Conservation (phyloP, 2,329 filamentous ascomycete species). For the Cladobotryum protrusum region DNA sequence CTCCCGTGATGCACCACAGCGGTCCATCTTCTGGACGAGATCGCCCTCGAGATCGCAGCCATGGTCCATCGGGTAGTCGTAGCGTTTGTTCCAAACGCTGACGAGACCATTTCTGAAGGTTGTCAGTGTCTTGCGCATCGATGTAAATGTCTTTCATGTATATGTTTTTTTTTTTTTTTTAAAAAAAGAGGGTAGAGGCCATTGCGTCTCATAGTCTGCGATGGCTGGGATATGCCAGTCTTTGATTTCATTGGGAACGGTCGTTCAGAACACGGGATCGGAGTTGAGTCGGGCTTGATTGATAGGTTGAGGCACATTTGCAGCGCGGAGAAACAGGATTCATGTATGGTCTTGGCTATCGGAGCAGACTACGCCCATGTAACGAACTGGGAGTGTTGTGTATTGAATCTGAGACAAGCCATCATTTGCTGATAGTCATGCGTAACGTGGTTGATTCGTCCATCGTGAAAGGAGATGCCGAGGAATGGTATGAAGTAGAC, state of each 20-base stretch:
- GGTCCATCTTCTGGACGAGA: constrained; percentile 1
- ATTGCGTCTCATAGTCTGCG: constrained; percentile 1
- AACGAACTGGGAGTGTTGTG: background rate
- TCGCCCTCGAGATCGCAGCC: constrained; percentile 1
- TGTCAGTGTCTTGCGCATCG: background rate
- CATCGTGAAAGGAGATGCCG: background rate
- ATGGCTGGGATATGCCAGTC: background rate
- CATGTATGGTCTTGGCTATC: background rate
- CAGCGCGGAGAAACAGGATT: background rate
- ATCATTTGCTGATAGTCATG: background rate
- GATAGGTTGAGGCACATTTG: background rate
- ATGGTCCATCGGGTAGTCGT: constrained; percentile 1
- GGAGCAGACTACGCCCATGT: background rate
- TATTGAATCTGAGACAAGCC: background rate
- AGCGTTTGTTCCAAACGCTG: constrained; percentile 9
- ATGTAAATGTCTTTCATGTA: background rate
- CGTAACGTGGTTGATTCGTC: background rate
- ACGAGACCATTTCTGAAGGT: background rate
- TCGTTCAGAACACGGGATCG: background rate
- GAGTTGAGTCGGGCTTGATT: background rate
- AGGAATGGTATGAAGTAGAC: too few relatives aligned
- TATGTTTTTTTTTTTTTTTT: constrained; percentile 1
- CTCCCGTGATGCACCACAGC: background rate
- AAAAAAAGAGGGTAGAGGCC: background rate
- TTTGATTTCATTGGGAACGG: background rate